phyloP scores from a whole-genome alignment of 2,329 filamentous ascomycete genomes.

The Pseudophaeomoniella oleicola region DNA sequence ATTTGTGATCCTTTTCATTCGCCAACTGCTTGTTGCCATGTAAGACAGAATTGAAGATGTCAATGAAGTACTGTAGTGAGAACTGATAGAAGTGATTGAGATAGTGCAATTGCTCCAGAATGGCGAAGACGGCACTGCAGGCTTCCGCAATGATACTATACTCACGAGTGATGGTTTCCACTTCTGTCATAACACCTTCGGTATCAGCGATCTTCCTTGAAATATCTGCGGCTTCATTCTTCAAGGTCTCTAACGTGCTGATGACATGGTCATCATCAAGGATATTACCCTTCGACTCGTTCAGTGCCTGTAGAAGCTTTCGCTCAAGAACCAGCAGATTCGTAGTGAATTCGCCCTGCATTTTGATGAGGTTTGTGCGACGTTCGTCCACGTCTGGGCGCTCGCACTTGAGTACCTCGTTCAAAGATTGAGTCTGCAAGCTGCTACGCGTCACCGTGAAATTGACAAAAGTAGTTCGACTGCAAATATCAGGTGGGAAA shows the following conservation, averaged over 20 bases:
- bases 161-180: conserved; percentile 86
- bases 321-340: conserved; percentile 93
- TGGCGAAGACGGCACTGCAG: conserved; percentile 93
- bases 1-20: conserved; percentile 58
- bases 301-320: conserved; percentile 81
- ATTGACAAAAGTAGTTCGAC: conserved; percentile 96
- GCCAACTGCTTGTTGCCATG: conserved; percentile 62
- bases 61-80: conserved; percentile 92
- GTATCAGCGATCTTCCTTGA: conserved; percentile 93
- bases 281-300: conserved; percentile 94
- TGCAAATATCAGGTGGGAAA: conserved; percentile 94
- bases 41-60: conserved; percentile 91
- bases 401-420: conserved; percentile 94
- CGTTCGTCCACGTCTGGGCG: conserved; percentile 93
- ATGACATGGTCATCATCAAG: conserved; percentile 97
- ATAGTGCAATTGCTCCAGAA: conserved; percentile 92
- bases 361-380: conserved; percentile 91
- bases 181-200: conserved; percentile 94
- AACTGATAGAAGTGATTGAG: conserved; percentile 99
- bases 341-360: conserved; percentile 98
- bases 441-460: conserved; percentile 99
- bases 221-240: conserved; percentile 94
- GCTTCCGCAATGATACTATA: conserved; percentile 88
- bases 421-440: conserved; percentile 92
- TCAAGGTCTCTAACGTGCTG: conserved; percentile 90